phyloP scores from a whole-genome alignment of 495 filamentous ascomycete genomes.

The Neurospora terricola region DNA sequence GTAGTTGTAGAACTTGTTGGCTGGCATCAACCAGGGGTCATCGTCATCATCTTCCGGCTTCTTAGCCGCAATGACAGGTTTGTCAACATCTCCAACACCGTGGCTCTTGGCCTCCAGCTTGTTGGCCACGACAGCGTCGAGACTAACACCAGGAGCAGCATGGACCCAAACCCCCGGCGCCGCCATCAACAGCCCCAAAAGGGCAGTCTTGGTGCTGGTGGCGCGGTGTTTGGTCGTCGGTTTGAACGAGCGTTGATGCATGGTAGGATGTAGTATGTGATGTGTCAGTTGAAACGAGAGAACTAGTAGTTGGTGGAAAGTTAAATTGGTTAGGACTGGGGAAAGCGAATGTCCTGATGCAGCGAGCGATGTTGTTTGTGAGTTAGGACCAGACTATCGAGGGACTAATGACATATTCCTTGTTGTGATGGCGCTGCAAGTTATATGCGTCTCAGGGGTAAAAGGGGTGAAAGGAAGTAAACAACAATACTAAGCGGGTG shows the following conservation, averaged over 20 bases:
- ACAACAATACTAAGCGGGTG: neutral
- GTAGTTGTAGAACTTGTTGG: neutral
- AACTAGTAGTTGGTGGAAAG: neutral
- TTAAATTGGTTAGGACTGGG: neutral
- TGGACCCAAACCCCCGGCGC: neutral
- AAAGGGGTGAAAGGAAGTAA: neutral
- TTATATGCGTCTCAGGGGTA: neutral
- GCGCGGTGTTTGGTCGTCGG: neutral
- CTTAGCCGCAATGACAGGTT: neutral
- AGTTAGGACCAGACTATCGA: neutral
- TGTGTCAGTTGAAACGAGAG: neutral
- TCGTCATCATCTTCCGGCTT: neutral
- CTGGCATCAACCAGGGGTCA: neutral
- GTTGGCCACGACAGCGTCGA: neutral
- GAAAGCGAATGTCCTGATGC: neutral
- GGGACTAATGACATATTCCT: neutral
- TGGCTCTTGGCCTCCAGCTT: neutral
- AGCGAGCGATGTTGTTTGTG: neutral
- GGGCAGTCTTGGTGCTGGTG: neutral
- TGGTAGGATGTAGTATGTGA: neutral
- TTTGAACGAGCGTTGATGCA: neutral
- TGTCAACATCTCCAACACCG: neutral
- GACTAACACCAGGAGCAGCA: neutral
- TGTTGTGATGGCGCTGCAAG: neutral
- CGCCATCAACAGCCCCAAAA: neutral